Percentiles rank a stretch among this genome's conserved stretches.
phyloP scores from a whole-genome alignment of 768 basidiomycete species.

The Psilocybe subaeruginosa region DNA sequence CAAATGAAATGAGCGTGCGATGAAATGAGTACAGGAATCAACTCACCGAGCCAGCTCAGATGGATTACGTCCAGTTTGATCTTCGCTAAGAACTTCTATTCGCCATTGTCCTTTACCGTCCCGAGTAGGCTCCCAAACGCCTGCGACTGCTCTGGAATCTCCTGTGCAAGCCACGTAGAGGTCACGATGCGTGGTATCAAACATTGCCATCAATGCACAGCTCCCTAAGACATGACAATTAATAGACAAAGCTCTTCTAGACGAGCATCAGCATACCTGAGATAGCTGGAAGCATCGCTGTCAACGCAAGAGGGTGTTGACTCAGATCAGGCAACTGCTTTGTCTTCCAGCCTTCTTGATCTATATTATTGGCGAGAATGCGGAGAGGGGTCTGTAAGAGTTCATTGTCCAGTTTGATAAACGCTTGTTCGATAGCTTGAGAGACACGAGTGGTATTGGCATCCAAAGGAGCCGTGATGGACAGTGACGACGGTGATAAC shows the following conservation, averaged over 20 bases:
- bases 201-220: constrained; percentile 86
- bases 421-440: constrained; percentile 75
- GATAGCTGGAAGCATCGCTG: constrained; percentile 82
- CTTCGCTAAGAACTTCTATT: constrained; percentile 92
- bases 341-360: constrained; percentile 51
- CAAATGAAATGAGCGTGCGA: not conserved
- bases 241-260: constrained; percentile 18
- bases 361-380: constrained; percentile 62
- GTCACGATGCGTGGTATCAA: constrained; percentile 83
- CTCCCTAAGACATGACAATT: constrained; percentile 55
- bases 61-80: constrained; percentile 93
- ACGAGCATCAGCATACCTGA: constrained; percentile 51
- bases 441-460: constrained; percentile 59
- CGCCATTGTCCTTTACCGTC: constrained; percentile 81
- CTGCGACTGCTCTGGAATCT: constrained; percentile 95
- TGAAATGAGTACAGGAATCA: not conserved
- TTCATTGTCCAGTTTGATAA: constrained; percentile 82
- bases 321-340: constrained; percentile 66
- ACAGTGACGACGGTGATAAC: constrained; percentile 29
- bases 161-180: constrained; percentile 92
- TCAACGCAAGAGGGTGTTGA: constrained; percentile 68
- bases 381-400: constrained; percentile 79
- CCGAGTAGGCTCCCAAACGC: constrained; percentile 76
- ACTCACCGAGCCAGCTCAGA: constrained; percentile 80
- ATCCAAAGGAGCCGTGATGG: constrained; percentile 25